Evolutionary conservation across 2,329 filamentous ascomycete genomes (phyloP).

Genomic region (Fusarium sp.): DNA sequence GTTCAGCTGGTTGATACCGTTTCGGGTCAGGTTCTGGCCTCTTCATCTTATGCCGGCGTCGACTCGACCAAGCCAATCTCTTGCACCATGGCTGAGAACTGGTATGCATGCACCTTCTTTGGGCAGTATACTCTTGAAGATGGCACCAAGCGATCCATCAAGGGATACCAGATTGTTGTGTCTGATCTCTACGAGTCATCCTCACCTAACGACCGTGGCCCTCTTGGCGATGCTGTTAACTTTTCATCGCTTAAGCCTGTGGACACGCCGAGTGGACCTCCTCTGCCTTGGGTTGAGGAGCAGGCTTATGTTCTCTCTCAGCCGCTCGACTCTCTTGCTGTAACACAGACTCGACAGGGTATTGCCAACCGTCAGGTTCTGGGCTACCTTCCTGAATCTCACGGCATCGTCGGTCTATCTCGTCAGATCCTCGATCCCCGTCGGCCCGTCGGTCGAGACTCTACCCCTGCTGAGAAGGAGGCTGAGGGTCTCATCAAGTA

Average conservation of each 20-base stretch:
- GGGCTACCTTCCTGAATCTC: slow-evolving; percentile 78
- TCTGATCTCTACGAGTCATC: slow-evolving; percentile 93
- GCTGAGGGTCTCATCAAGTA: slow-evolving; percentile 85
- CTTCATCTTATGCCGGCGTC: slow-evolving; percentile 77
- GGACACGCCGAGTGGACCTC: slow-evolving; percentile 64
- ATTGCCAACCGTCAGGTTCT: slow-evolving; percentile 88
- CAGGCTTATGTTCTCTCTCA: slow-evolving; percentile 86
- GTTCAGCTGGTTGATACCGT: slow-evolving; percentile 88
- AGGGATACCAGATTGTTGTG: slow-evolving; percentile 87
- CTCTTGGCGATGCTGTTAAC: slow-evolving; percentile 76
- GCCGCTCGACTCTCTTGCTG: slow-evolving; percentile 81
- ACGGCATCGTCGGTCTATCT: slow-evolving; percentile 83
- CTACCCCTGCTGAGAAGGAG: slow-evolving; percentile 81
- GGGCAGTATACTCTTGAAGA: slow-evolving; percentile 70
- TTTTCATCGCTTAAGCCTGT: slow-evolving; percentile 82
- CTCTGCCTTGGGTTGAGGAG: slow-evolving; percentile 80
- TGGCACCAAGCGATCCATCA: slow-evolving; percentile 68
- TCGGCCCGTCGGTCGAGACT: slow-evolving; percentile 86
- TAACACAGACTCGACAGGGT: slow-evolving; percentile 91
- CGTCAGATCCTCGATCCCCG: slow-evolving; percentile 85
- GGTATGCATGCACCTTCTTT: slow-evolving; percentile 89
- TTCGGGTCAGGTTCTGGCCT: slow-evolving; percentile 83
- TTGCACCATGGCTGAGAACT: slow-evolving; percentile 90
- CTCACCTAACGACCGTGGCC: slow-evolving; percentile 84
- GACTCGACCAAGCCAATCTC: slow-evolving; percentile 80